Percentiles rank a stretch among this genome's conserved stretches.
phyloP scores from a whole-genome alignment of 371 early-diverging fungal genomes.

The Lichtheimia ramosa region DNA sequence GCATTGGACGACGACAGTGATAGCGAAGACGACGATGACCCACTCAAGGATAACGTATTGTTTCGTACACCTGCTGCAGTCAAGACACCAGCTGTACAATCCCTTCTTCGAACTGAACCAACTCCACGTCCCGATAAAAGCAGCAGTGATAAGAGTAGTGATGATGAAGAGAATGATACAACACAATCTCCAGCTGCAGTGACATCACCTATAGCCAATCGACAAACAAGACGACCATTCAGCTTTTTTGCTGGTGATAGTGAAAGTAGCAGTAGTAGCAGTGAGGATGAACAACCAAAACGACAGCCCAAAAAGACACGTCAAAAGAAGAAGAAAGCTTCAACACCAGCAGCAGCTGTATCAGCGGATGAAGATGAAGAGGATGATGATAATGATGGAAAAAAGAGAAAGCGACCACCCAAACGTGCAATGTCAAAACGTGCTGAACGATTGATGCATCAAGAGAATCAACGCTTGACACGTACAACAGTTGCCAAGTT shows the following conservation, averaged over 20 bases:
- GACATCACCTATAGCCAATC: constrained; percentile 1
- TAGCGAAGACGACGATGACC: constrained; percentile 15
- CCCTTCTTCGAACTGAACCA: constrained; percentile 1
- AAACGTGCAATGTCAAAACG: constrained; percentile 15
- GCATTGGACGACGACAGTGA: not conserved
- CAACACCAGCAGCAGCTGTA: not conserved
- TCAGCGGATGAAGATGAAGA: constrained; percentile 3
- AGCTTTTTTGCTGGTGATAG: not conserved
- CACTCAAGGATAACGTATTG: constrained; percentile 9
- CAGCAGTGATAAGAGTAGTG: not conserved
- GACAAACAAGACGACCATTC: not conserved
- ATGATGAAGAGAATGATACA: constrained; percentile 3
- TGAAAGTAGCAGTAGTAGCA: constrained; percentile 3
- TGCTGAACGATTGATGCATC: constrained; percentile 22
- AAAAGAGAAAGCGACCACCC: constrained; percentile 4
- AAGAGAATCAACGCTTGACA: constrained; percentile 22
- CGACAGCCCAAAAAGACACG: constrained; percentile 2
- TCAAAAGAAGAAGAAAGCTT: not conserved
- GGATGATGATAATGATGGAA: not conserved
- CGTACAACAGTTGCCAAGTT: constrained; percentile 15
- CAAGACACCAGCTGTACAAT: constrained; percentile 13
- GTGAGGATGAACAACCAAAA: not conserved
- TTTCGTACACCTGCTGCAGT: constrained; percentile 18
- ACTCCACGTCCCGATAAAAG: not conserved
- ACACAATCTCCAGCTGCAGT: not conserved